Conservation (phyloP, 768 basidiomycete species). For the Rhodotorula kratochvilovae region DNA sequence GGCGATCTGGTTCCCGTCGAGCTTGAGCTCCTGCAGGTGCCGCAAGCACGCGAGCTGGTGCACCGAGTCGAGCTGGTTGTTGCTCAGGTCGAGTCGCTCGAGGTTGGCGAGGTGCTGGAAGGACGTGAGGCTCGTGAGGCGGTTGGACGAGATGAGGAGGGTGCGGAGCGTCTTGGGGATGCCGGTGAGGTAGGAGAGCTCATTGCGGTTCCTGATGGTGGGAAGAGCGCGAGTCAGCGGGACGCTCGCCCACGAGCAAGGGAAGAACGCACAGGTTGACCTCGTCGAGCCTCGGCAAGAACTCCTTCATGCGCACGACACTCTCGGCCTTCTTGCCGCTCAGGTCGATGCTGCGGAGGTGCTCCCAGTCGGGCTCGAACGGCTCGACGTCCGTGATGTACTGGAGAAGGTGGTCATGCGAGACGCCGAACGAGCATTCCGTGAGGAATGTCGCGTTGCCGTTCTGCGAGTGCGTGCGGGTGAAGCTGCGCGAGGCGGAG, state of each 20-base stretch:
- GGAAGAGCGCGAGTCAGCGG: slow-evolving; percentile 10
- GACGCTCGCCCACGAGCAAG: not conserved
- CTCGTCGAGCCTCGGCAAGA: slow-evolving; percentile 53
- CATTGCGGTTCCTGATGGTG: slow-evolving; percentile 46
- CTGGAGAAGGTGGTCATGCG: slow-evolving; percentile 84
- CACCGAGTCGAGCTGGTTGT: slow-evolving; percentile 82
- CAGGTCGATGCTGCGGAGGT: slow-evolving; percentile 67
- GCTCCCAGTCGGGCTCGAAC: slow-evolving; percentile 92
- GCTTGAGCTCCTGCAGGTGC: slow-evolving; percentile 79
- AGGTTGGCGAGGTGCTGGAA: slow-evolving; percentile 80
- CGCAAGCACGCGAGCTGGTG: slow-evolving; percentile 71
- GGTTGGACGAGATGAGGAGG: slow-evolving; percentile 51
- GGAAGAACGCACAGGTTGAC: slow-evolving; percentile 63
- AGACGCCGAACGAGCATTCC: slow-evolving; percentile 90
- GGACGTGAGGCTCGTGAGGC: slow-evolving; percentile 78
- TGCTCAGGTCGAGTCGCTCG: slow-evolving; percentile 82
- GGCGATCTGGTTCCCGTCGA: slow-evolving; percentile 76
- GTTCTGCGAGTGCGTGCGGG: slow-evolving; percentile 22
- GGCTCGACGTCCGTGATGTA: slow-evolving; percentile 92
- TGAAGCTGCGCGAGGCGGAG: slow-evolving; percentile 18
- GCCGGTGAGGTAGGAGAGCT: slow-evolving; percentile 51
- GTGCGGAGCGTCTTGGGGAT: slow-evolving; percentile 48
- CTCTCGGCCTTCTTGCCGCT: slow-evolving; percentile 69
- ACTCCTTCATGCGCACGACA: slow-evolving; percentile 79
- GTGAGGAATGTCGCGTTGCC: slow-evolving; percentile 71